These are phyloP conservation scores for Halteria grandinella DNA, from an alignment of 73 alveolate species.

Conservation along the genomic window DNA sequence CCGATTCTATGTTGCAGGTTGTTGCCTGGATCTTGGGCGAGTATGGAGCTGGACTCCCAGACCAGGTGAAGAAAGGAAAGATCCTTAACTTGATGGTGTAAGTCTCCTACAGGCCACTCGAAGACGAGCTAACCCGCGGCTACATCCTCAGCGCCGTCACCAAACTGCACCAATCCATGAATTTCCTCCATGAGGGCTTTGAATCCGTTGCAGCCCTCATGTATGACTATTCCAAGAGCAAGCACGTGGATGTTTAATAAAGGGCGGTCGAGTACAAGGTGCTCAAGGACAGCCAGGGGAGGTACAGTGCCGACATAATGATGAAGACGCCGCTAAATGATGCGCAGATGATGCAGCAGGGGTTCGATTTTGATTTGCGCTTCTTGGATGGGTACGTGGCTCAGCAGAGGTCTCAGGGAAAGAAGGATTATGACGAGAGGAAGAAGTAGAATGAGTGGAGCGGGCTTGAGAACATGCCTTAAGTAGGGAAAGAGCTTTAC, in stretches of 20 bases:
- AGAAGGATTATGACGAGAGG: constrained; percentile 72
- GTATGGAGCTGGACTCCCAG: constrained; percentile 80
- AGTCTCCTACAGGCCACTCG: constrained; percentile 73
- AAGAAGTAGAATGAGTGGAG: constrained; percentile 65
- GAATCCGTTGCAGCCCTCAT: too few relatives aligned
- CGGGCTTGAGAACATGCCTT: constrained; percentile 70
- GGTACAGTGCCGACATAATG: constrained; percentile 62
- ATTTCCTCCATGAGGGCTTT: constrained; percentile 49
- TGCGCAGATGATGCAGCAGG: constrained; percentile 1
- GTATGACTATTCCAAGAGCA: constrained; percentile 74
- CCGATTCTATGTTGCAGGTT: constrained; percentile 86
- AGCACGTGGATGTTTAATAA: constrained; percentile 82
- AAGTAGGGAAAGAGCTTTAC: constrained; percentile 54
- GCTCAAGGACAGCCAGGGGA: constrained; percentile 53
- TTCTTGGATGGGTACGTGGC: constrained; percentile 79
- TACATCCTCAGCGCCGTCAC: constrained; percentile 85
- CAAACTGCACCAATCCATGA: constrained; percentile 74
- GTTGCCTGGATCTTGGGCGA: constrained; percentile 94
- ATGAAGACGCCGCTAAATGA: constrained; percentile 69
- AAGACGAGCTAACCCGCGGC: constrained; percentile 82
- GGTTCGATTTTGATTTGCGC: constrained; percentile 68
- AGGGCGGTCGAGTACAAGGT: constrained; percentile 81
- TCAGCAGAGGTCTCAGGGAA: constrained; percentile 58
- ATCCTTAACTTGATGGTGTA: constrained; percentile 74
- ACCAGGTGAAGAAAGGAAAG: constrained; percentile 68